A percentile compares a stretch with the other conserved stretches of the same genome.
phyloP scores from a whole-genome alignment of 1,139 yeast species.

The Pichia kudriavzevii region DNA sequence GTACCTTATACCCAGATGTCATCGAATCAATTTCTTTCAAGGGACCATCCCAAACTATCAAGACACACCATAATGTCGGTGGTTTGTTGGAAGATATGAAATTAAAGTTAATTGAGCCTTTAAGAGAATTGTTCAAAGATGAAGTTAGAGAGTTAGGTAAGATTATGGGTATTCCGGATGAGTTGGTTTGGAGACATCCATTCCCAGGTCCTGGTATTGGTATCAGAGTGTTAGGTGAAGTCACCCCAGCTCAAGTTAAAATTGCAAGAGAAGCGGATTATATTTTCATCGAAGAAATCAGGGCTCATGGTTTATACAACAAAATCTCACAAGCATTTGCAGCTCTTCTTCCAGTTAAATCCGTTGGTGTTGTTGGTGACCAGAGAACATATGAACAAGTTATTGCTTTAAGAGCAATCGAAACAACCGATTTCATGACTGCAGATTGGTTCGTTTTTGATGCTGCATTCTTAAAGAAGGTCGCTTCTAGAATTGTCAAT shows the following conservation, averaged over 20 bases:
- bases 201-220: slow-evolving; percentile 99
- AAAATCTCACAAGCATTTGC: slow-evolving; percentile 97
- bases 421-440: slow-evolving; percentile 97
- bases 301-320: slow-evolving; percentile 84
- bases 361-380: slow-evolving; percentile 99
- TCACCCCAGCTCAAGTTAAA: slow-evolving; percentile 82
- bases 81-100: slow-evolving; percentile 97
- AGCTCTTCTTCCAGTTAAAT: slow-evolving; percentile 90
- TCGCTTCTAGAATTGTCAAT: slow-evolving; percentile 93
- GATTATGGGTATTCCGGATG: slow-evolving; percentile 91
- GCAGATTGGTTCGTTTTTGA: slow-evolving; percentile 98
- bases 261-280: slow-evolving; percentile 97
- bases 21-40: slow-evolving; percentile 97
- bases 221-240: slow-evolving; percentile 95
- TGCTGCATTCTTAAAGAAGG: slow-evolving; percentile 83
- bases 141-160: slow-evolving; percentile 97
- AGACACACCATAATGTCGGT: slow-evolving; percentile 98
- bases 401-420: slow-evolving; percentile 96
- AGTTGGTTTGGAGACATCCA: slow-evolving; percentile 98
- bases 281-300: slow-evolving; percentile 93
- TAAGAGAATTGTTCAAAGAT: slow-evolving; percentile 96
- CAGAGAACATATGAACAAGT: slow-evolving; percentile 99
- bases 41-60: slow-evolving; percentile 99
- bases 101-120: slow-evolving; percentile 94
- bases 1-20: slow-evolving; percentile 97